phyloP scores from a whole-genome alignment of 2,329 filamentous ascomycete species.

The Trichoderma guizhouense region DNA sequence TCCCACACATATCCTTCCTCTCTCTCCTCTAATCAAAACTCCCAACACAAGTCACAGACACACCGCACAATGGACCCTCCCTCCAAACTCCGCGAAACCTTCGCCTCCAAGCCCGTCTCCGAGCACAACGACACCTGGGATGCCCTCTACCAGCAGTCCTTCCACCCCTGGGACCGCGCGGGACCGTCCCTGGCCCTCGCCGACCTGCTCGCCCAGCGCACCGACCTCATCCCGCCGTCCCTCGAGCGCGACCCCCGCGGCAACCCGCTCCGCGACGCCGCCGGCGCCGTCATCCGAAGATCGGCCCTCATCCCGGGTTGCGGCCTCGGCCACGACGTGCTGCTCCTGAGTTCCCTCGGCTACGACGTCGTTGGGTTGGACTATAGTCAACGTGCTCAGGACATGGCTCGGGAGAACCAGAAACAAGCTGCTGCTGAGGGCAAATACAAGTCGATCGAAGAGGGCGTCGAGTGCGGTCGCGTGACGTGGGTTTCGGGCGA shows the following conservation, averaged over 20 bases:
- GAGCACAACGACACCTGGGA: constrained; percentile 44
- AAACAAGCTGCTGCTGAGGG: constrained; percentile 37
- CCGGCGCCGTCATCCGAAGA: constrained; percentile 26
- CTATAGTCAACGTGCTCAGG: constrained; percentile 48
- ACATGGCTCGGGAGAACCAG: constrained; percentile 46
- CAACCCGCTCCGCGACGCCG: constrained; percentile 25
- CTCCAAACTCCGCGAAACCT: constrained; percentile 33
- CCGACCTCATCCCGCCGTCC: constrained; percentile 41
- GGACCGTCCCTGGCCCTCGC: constrained; percentile 51
- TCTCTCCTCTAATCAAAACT: background rate
- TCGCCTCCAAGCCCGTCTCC: constrained; percentile 33
- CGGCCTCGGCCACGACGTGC: constrained; percentile 76
- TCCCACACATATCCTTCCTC: background rate
- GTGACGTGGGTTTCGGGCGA: constrained; percentile 59
- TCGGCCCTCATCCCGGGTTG: constrained; percentile 75
- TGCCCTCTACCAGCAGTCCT: constrained; percentile 43
- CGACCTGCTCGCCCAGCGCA: constrained; percentile 47
- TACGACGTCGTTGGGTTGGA: constrained; percentile 78
- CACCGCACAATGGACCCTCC: constrained; percentile 17
- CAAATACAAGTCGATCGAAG: constrained; percentile 41
- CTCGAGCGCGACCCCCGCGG: constrained; percentile 34
- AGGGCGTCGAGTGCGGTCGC: constrained; percentile 44
- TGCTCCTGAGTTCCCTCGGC: constrained; percentile 69
- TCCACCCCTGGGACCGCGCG: constrained; percentile 56
- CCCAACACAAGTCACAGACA: constrained; percentile 19